phyloP scores from a whole-genome alignment of 805 yeast species.

The Metschnikowia baotianmanensis region DNA sequence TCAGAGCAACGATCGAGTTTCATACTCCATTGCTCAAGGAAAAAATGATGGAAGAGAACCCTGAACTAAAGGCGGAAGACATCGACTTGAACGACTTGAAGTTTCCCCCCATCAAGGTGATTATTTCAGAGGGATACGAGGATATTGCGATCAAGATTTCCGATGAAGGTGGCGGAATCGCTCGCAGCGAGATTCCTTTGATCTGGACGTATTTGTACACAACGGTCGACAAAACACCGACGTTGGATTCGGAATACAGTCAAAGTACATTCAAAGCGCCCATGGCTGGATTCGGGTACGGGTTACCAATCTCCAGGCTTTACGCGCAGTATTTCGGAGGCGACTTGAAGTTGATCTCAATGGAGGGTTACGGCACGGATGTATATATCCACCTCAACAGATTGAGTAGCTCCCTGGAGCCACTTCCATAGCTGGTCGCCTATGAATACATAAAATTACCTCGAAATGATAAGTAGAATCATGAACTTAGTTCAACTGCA shows the following conservation, averaged over 20 bases:
- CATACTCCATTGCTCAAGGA: constrained; percentile 52
- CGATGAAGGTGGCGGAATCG: constrained; percentile 94
- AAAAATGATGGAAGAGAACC: constrained; percentile 39
- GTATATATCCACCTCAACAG: constrained; percentile 84
- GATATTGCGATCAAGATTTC: constrained; percentile 88
- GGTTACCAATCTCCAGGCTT: constrained; percentile 79
- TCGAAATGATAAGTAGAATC: neutral
- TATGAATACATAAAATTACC: too few relatives aligned
- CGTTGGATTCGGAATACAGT: constrained; percentile 54
- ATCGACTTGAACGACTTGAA: constrained; percentile 58
- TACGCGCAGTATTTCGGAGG: constrained; percentile 92
- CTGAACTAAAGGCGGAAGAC: constrained; percentile 34
- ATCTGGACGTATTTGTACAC: constrained; percentile 93
- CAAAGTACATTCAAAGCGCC: constrained; percentile 78
- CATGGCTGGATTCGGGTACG: constrained; percentile 93
- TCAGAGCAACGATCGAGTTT: constrained; percentile 85
- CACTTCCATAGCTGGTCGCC: constrained; percentile 41
- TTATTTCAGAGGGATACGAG: constrained; percentile 84
- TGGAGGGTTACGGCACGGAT: constrained; percentile 96
- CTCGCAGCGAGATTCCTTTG: constrained; percentile 76
- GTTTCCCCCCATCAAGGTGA: constrained; percentile 82
- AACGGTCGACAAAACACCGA: constrained; percentile 73
- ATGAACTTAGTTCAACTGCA: neutral
- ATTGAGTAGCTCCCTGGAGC: constrained; percentile 70
- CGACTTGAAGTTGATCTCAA: constrained; percentile 77